phyloP scores from a whole-genome alignment of 1,139 yeast species.

The Yamadazyma spencermartinsiae region DNA sequence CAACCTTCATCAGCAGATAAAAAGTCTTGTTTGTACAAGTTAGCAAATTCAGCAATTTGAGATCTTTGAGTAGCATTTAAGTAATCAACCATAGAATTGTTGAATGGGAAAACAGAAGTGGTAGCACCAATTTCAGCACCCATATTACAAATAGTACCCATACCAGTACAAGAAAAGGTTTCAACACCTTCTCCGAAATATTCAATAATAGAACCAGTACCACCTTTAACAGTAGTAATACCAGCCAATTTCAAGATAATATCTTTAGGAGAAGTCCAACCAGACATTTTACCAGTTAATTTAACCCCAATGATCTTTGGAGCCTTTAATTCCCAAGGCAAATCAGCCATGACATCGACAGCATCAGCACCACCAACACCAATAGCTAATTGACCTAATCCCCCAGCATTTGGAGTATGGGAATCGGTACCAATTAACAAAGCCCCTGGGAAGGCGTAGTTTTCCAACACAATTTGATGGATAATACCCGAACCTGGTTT shows the following conservation, averaged over 20 bases:
- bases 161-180: conserved; percentile 97
- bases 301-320: conserved; percentile 97
- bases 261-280: conserved; percentile 99
- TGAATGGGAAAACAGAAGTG: conserved; percentile 97
- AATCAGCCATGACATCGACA: conserved; percentile 93
- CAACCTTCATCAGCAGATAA: conserved; percentile 91
- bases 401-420: conserved; percentile 99
- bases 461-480: conserved; percentile 96
- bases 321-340: conserved; percentile 98
- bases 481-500: conserved; percentile 99
- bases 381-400: conserved; percentile 96
- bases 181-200: conserved; percentile 97
- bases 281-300: conserved; percentile 91
- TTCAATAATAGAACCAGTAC: conserved; percentile 97
- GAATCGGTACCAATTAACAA: conserved; percentile 97
- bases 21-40: conserved; percentile 71
- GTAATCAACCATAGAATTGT: conserved; percentile 86
- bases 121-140: conserved; percentile 99
- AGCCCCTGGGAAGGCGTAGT: conserved; percentile 98
- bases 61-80: conserved; percentile 86
- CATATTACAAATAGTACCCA: conserved; percentile 99
- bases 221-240: conserved; percentile 97
- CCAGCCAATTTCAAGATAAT: conserved; percentile 95
- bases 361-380: conserved; percentile 99
- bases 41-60: conserved; percentile 80